Evolutionary conservation across 139 green algal genomes (phyloP), one percentile per base, ranked within the genome.

Genomic region (Chlorella sp.): DNA sequence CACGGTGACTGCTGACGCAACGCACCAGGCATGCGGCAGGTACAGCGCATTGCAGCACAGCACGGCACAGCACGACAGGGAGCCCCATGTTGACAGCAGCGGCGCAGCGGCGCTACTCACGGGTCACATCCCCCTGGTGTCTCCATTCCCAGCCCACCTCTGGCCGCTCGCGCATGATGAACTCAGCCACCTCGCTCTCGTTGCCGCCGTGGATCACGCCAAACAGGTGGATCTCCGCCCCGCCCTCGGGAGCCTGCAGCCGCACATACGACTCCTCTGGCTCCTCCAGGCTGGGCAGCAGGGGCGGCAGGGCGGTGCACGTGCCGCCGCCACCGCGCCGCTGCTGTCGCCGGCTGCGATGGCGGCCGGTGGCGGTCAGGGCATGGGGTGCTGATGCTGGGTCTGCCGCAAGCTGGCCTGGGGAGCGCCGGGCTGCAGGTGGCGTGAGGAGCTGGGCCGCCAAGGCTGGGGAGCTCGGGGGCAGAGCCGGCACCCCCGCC

Each of bases 161-260:
- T 23, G 76, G 76, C 18, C 57, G 76, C 60, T 82, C 26, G 38
- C 60, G 34, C 76, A 82, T 32, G 26, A 82, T 71, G 25, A 82
- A 82, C 57, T 82, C 76, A 0, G 57, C 76, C 60, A 82, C 60
- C 60, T 71, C 76, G 23, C 36, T 60, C 36, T 82, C 76, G 28
- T 64, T 74, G 41, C 78, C 85, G 39, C 30, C 78, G 55, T 91
- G 87, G 21, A 84, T n/a, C 13, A 71, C 47, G 32, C 87, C 87
- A 90, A 90, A 91, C 26, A 91, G 17, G 62, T 82, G 44, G 69
- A 91, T 72, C 67, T 85, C 81, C 82, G 70, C 63, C 65, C 86
- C 87, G 47, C 76, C 74, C 47, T 55, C 26, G 36, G 75, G 55
- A 21, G 80, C 17, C 23, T 57, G 28, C 44, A 90, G 75, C 30